A percentile compares a stretch with the other conserved stretches of the same genome.
Evolutionary conservation across 2,329 filamentous ascomycete genomes (phyloP).

Genomic region (Orbilia quercus): DNA sequence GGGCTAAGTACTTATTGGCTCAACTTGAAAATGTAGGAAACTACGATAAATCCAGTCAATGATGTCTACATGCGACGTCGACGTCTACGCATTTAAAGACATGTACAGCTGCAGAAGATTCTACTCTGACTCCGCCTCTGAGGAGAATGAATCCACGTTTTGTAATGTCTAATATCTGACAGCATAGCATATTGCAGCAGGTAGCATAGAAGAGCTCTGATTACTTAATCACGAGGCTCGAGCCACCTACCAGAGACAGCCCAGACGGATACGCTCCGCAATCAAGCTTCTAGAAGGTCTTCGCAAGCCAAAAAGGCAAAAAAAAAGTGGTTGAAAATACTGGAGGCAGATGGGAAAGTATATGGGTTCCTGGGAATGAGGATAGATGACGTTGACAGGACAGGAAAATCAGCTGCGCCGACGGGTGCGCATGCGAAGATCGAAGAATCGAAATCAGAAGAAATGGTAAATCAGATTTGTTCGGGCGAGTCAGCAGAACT

Average conservation of each 20-base stretch:
- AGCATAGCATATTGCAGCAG: constrained; percentile 20
- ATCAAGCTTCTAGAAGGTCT: constrained; percentile 44
- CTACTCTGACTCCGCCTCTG: too few species aligned
- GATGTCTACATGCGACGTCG: too few species aligned
- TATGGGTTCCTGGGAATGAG: constrained; percentile 38
- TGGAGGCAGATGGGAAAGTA: constrained; percentile 9
- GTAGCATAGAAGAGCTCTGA: constrained; percentile 35
- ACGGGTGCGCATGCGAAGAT: background rate
- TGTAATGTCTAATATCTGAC: constrained; percentile 23
- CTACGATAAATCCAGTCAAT: too few species aligned
- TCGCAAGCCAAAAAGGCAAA: constrained; percentile 25
- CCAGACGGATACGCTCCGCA: constrained; percentile 44
- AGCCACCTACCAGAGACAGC: constrained; percentile 12
- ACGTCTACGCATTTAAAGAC: too few species aligned
- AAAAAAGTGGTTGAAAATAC: too few species aligned
- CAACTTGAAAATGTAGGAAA: too few species aligned
- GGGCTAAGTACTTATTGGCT: too few species aligned
- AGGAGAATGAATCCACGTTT: too few species aligned
- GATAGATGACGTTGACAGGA: constrained; percentile 37
- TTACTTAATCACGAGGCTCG: constrained; percentile 41
- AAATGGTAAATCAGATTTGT: too few species aligned
- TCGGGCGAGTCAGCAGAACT: constrained; percentile 35
- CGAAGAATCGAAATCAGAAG: too few species aligned
- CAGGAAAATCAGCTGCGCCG: constrained; percentile 6
- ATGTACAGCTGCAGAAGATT: too few species aligned